These are phyloP conservation scores for Primulina tabacum DNA, from an alignment of 257 asterid species.

Conservation along the genomic window DNA sequence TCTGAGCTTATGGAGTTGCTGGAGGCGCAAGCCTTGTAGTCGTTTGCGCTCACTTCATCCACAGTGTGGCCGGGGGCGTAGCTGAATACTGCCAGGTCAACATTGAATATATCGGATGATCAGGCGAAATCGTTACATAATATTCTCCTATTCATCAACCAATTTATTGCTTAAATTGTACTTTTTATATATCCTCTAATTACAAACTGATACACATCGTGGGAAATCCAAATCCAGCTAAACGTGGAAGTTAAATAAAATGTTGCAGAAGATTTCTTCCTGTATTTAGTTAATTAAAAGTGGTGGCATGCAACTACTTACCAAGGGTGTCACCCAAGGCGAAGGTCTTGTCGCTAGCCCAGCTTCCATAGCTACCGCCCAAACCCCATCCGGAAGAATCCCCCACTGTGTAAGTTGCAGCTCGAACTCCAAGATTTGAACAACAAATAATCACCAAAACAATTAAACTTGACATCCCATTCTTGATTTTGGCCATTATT, in stretches of 20 bases:
- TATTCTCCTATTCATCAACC: too few relatives aligned
- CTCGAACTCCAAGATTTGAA: constrained; percentile 27
- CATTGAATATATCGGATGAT: too few relatives aligned
- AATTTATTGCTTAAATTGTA: too few relatives aligned
- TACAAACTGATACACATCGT: too few relatives aligned
- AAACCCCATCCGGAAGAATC: constrained; percentile 69
- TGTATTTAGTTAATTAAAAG: too few relatives aligned
- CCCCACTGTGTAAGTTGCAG: constrained; percentile 62
- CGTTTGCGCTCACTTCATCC: constrained; percentile 62
- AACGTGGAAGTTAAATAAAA: too few relatives aligned
- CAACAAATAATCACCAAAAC: constrained; percentile 28
- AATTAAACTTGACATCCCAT: constrained; percentile 18
- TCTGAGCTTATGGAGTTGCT: constrained; percentile 64
- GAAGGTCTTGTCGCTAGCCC: constrained; percentile 62
- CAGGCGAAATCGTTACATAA: too few relatives aligned
- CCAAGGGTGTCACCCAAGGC: constrained; percentile 70
- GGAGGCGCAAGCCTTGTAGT: constrained; percentile 53
- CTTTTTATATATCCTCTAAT: too few relatives aligned
- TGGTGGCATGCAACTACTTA: constrained; percentile 17
- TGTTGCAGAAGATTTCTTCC: too few relatives aligned
- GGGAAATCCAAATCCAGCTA: too few relatives aligned
- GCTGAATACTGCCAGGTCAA: constrained; percentile 60
- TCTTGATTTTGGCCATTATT: constrained; percentile 38
- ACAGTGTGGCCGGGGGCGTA: constrained; percentile 73
- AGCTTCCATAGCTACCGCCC: constrained; percentile 49